Evolutionary conservation across 371 early-diverging fungal species (phyloP).

Genomic region (Catenaria anguillulae): DNA sequence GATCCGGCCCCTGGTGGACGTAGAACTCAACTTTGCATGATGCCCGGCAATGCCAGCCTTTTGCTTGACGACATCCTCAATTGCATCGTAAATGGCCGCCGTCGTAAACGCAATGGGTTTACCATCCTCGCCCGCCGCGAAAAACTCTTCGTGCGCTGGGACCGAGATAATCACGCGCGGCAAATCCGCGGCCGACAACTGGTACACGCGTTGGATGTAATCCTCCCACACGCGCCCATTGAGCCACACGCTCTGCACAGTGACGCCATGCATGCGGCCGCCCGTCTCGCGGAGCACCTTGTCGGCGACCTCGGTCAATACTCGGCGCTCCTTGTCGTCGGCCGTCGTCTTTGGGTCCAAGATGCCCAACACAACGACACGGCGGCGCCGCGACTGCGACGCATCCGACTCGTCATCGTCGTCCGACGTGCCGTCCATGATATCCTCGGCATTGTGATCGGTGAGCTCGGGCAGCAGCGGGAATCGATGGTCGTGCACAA

Average conservation of each 20-base stretch:
- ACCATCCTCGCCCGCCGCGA: background rate
- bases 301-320: background rate
- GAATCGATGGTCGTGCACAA: background rate
- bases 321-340: background rate
- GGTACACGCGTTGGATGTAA: background rate
- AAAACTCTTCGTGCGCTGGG: background rate
- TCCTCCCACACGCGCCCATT: background rate
- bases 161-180: background rate
- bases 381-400: background rate
- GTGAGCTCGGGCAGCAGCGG: slow-evolving; percentile 5
- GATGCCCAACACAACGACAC: background rate
- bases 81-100: background rate
- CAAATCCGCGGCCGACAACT: background rate
- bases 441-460: background rate
- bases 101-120: background rate
- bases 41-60: background rate
- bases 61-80: slow-evolving; percentile 2
- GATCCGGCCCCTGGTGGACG: background rate
- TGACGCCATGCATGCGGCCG: background rate
- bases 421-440: background rate
- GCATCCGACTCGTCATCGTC: background rate
- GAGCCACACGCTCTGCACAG: background rate
- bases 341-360: background rate
- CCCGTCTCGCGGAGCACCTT: background rate
- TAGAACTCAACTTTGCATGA: background rate